A percentile compares a stretch with the other conserved stretches of the same genome.
phyloP scores from a whole-genome alignment of 2,329 filamentous ascomycete genomes.

The Fusarium drepaniforme region DNA sequence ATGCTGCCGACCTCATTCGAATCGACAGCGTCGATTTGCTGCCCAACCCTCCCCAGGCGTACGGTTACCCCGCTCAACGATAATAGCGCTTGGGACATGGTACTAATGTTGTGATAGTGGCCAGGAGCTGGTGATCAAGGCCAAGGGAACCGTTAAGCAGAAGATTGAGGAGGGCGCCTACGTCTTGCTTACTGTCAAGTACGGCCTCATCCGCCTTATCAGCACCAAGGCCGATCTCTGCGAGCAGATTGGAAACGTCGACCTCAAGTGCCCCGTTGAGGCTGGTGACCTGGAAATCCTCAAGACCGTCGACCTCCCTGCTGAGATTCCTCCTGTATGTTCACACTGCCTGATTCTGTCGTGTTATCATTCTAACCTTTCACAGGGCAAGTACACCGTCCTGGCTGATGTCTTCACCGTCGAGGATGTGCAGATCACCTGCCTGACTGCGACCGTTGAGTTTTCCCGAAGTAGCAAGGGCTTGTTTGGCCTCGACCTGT shows the following conservation, averaged over 20 bases:
- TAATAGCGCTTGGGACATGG: constrained; percentile 1
- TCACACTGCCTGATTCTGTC: background rate
- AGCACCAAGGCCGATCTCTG: constrained; percentile 86
- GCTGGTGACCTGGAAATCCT: constrained; percentile 79
- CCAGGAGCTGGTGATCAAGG: constrained; percentile 80
- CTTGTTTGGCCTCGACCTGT: constrained; percentile 58
- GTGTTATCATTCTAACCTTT: constrained; percentile 38
- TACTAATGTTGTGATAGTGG: constrained; percentile 69
- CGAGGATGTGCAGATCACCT: constrained; percentile 83
- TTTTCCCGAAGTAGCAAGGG: constrained; percentile 62
- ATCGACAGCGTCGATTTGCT: constrained; percentile 84
- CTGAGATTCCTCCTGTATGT: constrained; percentile 89
- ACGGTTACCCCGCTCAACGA: constrained; percentile 55
- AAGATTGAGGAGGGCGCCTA: constrained; percentile 83
- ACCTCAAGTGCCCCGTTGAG: constrained; percentile 89
- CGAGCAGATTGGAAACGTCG: constrained; percentile 88
- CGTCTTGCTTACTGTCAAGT: constrained; percentile 89
- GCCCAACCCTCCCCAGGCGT: constrained; percentile 92
- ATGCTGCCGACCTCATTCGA: constrained; percentile 75
- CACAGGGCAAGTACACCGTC: constrained; percentile 89
- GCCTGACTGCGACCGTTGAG: constrained; percentile 79
- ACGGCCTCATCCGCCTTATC: constrained; percentile 91
- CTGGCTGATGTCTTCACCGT: constrained; percentile 84
- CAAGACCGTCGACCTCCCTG: constrained; percentile 88
- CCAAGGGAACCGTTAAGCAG: constrained; percentile 79